Conservation (phyloP, 192 early-diverging fungal genomes). For the Entomortierella lignicola region DNA sequence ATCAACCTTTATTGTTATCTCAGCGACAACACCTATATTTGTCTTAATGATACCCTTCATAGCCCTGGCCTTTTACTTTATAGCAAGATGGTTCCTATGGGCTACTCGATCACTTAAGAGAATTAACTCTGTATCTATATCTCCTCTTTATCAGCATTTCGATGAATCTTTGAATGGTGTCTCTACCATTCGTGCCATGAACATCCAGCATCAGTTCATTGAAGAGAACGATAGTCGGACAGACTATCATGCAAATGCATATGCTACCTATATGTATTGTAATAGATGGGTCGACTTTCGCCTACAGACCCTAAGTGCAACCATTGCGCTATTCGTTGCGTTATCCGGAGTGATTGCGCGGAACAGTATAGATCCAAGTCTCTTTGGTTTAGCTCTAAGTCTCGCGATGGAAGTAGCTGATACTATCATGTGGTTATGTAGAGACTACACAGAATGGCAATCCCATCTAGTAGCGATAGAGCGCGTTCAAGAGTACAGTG, state of each 20-base stretch:
- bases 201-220: constrained; percentile 24
- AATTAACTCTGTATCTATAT: constrained; percentile 57
- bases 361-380: constrained; percentile 71
- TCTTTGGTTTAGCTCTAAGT: constrained; percentile 82
- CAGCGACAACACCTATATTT: constrained; percentile 56
- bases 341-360: constrained; percentile 65
- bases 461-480: constrained; percentile 87
- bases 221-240: constrained; percentile 53
- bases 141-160: constrained; percentile 46
- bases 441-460: constrained; percentile 80
- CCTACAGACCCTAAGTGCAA: constrained; percentile 74
- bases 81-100: constrained; percentile 33
- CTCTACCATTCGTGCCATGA: constrained; percentile 41
- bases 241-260: constrained; percentile 66
- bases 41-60: constrained; percentile 24
- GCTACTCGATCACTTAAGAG: constrained; percentile 42
- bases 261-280: constrained; percentile 26
- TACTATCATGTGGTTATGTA: constrained; percentile 79
- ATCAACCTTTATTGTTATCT: constrained; percentile 38
- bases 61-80: constrained; percentile 6
- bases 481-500: constrained; percentile 83
- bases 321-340: constrained; percentile 71
- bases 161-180: constrained; percentile 44
- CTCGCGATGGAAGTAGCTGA: constrained; percentile 83
- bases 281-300: constrained; percentile 87